phyloP scores from a whole-genome alignment of 345 rosid genomes.

The Eucalyptus camaldulensis region DNA sequence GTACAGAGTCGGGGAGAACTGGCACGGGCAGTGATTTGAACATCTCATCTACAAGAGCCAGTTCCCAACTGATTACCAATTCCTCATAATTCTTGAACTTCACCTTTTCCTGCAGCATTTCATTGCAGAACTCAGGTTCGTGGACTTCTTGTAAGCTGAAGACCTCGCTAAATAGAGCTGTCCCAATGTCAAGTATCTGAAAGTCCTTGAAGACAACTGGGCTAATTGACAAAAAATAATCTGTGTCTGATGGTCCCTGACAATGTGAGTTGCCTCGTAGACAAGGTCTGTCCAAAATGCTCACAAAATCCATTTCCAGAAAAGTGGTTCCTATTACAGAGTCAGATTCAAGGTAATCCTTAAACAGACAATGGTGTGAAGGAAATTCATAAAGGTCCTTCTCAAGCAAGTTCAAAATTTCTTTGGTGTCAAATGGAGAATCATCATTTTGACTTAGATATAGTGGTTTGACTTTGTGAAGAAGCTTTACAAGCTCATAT shows the following conservation, averaged over 20 bases:
- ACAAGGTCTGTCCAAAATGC: slow-evolving; percentile 20
- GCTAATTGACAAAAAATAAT: slow-evolving; percentile 2
- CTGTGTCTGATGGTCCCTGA: slow-evolving; percentile 6
- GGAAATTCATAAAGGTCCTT: slow-evolving; percentile 23
- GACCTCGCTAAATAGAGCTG: slow-evolving; percentile 24
- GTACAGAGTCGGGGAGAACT: slow-evolving; percentile 26
- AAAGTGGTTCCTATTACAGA: slow-evolving; percentile 8
- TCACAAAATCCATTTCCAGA: slow-evolving; percentile 28
- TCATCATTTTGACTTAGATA: slow-evolving; percentile 8
- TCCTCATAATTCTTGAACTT: slow-evolving; percentile 58
- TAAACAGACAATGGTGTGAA: slow-evolving; percentile 28
- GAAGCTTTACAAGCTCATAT: slow-evolving; percentile 36
- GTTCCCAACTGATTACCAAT: slow-evolving; percentile 58
- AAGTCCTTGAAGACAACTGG: slow-evolving; percentile 40
- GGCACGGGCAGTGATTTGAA: slow-evolving; percentile 80
- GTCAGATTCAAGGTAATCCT: slow-evolving; percentile 25
- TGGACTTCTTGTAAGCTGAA: slow-evolving; percentile 15
- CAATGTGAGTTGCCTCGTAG: slow-evolving; percentile 3
- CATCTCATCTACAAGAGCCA: slow-evolving; percentile 53
- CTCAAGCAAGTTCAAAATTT: slow-evolving; percentile 27
- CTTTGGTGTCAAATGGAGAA: slow-evolving; percentile 15
- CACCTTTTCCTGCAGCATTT: slow-evolving; percentile 43
- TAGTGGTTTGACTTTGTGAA: slow-evolving; percentile 18
- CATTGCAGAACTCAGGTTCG: slow-evolving; percentile 29
- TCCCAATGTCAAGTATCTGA: slow-evolving; percentile 30